These are phyloP conservation scores for Mycena filopes DNA, from an alignment of 768 basidiomycete genomes.

Conservation along the genomic window DNA sequence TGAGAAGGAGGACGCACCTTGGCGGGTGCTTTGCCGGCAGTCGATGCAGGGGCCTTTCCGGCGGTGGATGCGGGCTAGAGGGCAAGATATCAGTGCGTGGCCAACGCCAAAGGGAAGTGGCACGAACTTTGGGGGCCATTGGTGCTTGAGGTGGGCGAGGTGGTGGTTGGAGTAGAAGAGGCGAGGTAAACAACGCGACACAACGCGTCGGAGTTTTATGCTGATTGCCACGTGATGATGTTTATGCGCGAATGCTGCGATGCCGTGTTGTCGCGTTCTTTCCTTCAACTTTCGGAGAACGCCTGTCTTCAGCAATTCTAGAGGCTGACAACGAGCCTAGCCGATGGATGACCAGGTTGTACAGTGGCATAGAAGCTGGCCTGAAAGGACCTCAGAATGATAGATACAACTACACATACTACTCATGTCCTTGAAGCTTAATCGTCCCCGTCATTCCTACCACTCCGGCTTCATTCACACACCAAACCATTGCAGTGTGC, in stretches of 20 bases:
- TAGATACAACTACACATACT: background rate
- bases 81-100: background rate
- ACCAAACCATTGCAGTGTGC: slow-evolving; percentile 52
- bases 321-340: too few relatives aligned
- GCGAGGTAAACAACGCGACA: slow-evolving; percentile 22
- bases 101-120: too few relatives aligned
- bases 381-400: too few relatives aligned
- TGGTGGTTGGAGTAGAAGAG: slow-evolving; percentile 21
- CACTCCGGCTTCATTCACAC: slow-evolving; percentile 44
- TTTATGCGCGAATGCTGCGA: background rate
- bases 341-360: too few relatives aligned
- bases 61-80: slow-evolving; percentile 75
- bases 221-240: slow-evolving; percentile 19
- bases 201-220: slow-evolving; percentile 23
- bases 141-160: slow-evolving; percentile 26
- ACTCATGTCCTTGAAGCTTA: slow-evolving; percentile 9
- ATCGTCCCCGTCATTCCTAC: slow-evolving; percentile 39
- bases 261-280: too few relatives aligned
- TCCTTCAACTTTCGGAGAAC: too few relatives aligned
- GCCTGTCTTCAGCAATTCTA: too few relatives aligned
- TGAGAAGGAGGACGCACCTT: slow-evolving; percentile 29
- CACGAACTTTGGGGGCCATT: slow-evolving; percentile 49
- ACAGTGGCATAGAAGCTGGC: too few relatives aligned
- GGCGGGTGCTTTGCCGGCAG: slow-evolving; percentile 73
- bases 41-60: slow-evolving; percentile 75